These are phyloP conservation scores for Aspergillus egyptiacus DNA, from an alignment of 495 filamentous ascomycete species.

Conservation along the genomic window DNA sequence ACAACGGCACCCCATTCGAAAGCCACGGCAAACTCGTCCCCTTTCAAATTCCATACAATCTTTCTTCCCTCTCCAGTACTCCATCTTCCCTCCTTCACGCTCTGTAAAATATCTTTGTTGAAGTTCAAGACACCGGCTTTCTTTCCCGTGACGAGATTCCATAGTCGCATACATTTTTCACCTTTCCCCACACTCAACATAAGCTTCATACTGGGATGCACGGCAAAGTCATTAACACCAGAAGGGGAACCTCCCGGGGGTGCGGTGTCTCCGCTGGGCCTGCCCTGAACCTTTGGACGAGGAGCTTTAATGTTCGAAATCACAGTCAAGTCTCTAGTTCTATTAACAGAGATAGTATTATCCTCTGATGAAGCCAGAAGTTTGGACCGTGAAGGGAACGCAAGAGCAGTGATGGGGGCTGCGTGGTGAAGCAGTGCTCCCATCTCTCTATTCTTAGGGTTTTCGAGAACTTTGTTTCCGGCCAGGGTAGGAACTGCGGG, in stretches of 20 bases:
- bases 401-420: conserved; percentile 67
- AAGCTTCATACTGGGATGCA: conserved; percentile 93
- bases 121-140: conserved; percentile 91
- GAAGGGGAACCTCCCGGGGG: conserved; percentile 72
- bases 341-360: conserved; percentile 77
- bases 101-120: conserved; percentile 55
- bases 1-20: conserved; percentile 84
- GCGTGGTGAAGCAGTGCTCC: conserved; percentile 83
- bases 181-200: conserved; percentile 87
- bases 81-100: conserved; percentile 69
- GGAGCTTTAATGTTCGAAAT: conserved; percentile 89
- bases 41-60: conserved; percentile 70
- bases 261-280: conserved; percentile 87
- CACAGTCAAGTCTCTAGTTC: conserved; percentile 82
- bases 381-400: conserved; percentile 83
- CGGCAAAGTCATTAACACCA: conserved; percentile 92
- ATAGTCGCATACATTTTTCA: conserved; percentile 85
- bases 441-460: conserved; percentile 79
- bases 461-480: conserved; percentile 66
- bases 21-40: conserved; percentile 78
- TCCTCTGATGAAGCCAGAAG: conserved; percentile 80
- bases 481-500: conserved; percentile 53
- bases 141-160: conserved; percentile 95
- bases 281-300: conserved; percentile 71
- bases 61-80: conserved; percentile 75